phyloP scores from a whole-genome alignment of 495 filamentous ascomycete genomes.

The Podospora appendiculata region DNA sequence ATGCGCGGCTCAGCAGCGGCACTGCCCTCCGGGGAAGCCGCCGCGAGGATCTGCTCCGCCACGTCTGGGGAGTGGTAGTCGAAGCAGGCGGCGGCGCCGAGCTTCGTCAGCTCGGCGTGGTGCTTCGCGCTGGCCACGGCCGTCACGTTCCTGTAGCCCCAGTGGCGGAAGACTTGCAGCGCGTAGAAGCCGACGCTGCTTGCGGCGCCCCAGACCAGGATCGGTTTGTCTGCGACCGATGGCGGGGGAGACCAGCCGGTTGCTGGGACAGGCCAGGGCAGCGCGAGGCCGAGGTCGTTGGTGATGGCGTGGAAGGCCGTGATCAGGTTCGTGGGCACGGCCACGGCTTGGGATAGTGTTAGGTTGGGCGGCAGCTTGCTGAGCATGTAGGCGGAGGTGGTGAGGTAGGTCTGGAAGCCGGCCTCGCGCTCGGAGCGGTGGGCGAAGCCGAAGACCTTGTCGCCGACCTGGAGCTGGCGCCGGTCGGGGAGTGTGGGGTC shows the following conservation, averaged over 20 bases:
- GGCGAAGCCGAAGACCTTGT: conserved; percentile 45
- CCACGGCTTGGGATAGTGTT: conserved; percentile 36
- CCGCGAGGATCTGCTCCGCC: conserved; percentile 23
- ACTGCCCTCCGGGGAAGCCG: neutral
- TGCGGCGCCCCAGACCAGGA: conserved; percentile 49
- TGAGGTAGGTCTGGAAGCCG: conserved; percentile 39
- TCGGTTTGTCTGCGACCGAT: conserved; percentile 16
- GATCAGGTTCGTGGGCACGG: conserved; percentile 44
- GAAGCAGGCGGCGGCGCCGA: conserved; percentile 37
- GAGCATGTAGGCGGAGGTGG: conserved; percentile 27
- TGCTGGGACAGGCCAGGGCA: conserved; percentile 39
- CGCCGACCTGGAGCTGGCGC: conserved; percentile 24
- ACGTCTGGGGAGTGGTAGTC: conserved; percentile 38
- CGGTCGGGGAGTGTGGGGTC: conserved; percentile 19
- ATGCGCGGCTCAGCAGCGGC: conserved; percentile 14
- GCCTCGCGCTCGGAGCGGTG: conserved; percentile 27
- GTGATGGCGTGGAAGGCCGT: conserved; percentile 42
- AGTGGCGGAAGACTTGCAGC: conserved; percentile 41
- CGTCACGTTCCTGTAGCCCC: conserved; percentile 40
- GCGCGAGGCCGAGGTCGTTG: conserved; percentile 32
- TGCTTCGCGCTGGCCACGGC: conserved; percentile 39
- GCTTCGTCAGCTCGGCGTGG: conserved; percentile 26
- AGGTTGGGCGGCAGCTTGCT: conserved; percentile 29
- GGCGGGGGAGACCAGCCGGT: conserved; percentile 13
- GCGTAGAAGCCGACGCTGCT: conserved; percentile 43